phyloP scores from a whole-genome alignment of 2,329 filamentous ascomycete species.

The Magnaporthales sp. region DNA sequence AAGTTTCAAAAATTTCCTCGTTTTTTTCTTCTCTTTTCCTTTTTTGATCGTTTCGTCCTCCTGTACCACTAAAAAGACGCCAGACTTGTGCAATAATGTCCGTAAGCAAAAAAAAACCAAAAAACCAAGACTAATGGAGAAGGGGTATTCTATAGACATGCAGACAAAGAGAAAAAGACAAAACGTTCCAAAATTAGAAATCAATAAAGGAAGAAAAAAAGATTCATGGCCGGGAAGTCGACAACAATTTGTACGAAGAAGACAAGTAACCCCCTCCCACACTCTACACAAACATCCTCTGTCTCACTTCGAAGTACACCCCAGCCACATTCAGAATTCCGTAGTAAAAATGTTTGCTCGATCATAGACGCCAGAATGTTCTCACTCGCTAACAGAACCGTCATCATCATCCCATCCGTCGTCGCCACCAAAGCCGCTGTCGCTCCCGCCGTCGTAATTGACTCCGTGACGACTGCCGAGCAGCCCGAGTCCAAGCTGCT shows the following conservation, averaged over 20 bases:
- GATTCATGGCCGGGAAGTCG: neutral
- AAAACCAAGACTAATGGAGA: neutral
- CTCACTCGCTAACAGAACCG: slow-evolving; percentile 22
- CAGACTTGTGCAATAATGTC: neutral
- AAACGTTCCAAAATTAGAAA: neutral
- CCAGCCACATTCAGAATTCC: neutral
- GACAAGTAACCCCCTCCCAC: neutral
- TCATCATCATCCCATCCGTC: slow-evolving; percentile 16
- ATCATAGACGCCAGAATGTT: neutral
- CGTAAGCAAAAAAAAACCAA: no score
- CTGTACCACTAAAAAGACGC: neutral
- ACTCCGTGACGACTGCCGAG: slow-evolving; percentile 7
- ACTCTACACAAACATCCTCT: no score
- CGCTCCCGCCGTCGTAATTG: slow-evolving; percentile 4
- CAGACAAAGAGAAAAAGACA: slow-evolving; percentile 1
- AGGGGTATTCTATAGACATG: slow-evolving; percentile 4
- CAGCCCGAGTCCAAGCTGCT: slow-evolving; percentile 35
- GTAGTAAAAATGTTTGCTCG: neutral
- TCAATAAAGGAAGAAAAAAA: neutral
- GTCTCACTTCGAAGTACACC: neutral
- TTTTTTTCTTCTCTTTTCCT: no score
- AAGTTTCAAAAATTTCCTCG: no score
- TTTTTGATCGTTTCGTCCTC: no score
- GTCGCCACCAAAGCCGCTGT: neutral
- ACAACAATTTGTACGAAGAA: neutral